Evolutionary conservation across 805 yeast genomes (phyloP).

Genomic region (Myxozyma neotropica): DNA sequence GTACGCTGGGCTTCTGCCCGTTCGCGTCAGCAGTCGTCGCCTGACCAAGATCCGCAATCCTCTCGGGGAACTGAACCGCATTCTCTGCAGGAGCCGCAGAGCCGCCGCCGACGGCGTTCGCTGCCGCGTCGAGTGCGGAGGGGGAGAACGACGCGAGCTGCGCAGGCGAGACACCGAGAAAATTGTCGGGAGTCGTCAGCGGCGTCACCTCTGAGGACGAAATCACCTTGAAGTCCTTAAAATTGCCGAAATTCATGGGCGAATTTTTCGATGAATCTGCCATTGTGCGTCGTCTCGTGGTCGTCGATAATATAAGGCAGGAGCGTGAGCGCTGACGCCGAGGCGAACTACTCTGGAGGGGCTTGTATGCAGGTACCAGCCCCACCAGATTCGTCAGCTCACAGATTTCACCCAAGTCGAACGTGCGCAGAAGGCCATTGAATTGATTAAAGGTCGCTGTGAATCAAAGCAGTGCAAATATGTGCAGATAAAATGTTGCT

Average conservation of each 20-base stretch:
- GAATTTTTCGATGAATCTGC: slow-evolving; percentile 11
- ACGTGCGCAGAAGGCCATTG: too few relatives aligned
- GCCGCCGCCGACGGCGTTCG: too few relatives aligned
- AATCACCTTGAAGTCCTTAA: slow-evolving; percentile 16
- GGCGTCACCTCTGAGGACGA: slow-evolving; percentile 28
- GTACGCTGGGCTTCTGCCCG: background rate
- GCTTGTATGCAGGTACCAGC: too few relatives aligned
- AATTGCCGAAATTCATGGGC: slow-evolving; percentile 17
- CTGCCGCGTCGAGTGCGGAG: slow-evolving; percentile 9
- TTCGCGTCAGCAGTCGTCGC: background rate
- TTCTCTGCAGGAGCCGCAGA: background rate
- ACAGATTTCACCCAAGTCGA: too few relatives aligned
- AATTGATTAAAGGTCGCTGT: too few relatives aligned
- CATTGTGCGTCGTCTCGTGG: background rate
- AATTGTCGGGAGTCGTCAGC: slow-evolving; percentile 18
- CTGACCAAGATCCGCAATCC: background rate
- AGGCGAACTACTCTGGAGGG: too few relatives aligned
- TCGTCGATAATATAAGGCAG: too few relatives aligned
- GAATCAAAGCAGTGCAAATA: too few relatives aligned
- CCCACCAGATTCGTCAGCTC: too few relatives aligned
- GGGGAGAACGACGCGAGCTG: slow-evolving; percentile 22
- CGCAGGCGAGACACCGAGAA: slow-evolving; percentile 15
- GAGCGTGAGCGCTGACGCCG: too few relatives aligned
- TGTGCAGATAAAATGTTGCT: too few relatives aligned
- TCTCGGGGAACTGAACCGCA: background rate